phyloP scores from a whole-genome alignment of 2,329 filamentous ascomycete species.

The Pseudogymnoascus sp. region DNA sequence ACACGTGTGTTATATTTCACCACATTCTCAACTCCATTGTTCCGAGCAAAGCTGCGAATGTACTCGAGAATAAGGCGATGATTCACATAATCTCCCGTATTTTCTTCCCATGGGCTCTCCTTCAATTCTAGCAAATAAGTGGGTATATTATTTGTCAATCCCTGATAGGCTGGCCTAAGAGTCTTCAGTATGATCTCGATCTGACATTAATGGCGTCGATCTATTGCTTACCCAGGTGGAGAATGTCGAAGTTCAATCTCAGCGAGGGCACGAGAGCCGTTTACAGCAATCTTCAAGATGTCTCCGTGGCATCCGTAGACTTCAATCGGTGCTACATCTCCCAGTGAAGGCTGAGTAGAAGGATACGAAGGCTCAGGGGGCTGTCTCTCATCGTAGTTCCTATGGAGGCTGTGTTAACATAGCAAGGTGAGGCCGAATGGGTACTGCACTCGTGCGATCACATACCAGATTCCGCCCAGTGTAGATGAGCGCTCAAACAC shows the following conservation, averaged over 20 bases:
- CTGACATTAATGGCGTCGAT: not conserved
- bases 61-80: constrained; percentile 20
- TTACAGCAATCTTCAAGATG: not conserved
- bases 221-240: constrained; percentile 20
- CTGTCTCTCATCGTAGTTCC: constrained; percentile 16
- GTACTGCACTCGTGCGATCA: constrained; percentile 8
- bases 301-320: not conserved
- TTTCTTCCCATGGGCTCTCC: constrained; percentile 21
- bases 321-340: constrained; percentile 15
- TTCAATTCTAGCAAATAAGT: constrained; percentile 21
- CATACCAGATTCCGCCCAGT: constrained; percentile 50
- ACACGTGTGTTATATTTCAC: constrained; percentile 22
- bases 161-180: constrained; percentile 21
- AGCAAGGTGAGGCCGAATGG: not conserved
- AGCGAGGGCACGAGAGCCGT: not conserved
- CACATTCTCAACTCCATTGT: constrained; percentile 16
- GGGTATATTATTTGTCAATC: constrained; percentile 23
- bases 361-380: constrained; percentile 22
- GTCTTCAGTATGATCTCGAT: not conserved
- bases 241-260: constrained; percentile 19
- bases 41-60: constrained; percentile 17
- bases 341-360: constrained; percentile 19
- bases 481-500: constrained; percentile 46
- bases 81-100: constrained; percentile 22
- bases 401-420: not conserved